Conservation (phyloP, 352 stramenopile species). For the Phytophthora ohioensis region DNA sequence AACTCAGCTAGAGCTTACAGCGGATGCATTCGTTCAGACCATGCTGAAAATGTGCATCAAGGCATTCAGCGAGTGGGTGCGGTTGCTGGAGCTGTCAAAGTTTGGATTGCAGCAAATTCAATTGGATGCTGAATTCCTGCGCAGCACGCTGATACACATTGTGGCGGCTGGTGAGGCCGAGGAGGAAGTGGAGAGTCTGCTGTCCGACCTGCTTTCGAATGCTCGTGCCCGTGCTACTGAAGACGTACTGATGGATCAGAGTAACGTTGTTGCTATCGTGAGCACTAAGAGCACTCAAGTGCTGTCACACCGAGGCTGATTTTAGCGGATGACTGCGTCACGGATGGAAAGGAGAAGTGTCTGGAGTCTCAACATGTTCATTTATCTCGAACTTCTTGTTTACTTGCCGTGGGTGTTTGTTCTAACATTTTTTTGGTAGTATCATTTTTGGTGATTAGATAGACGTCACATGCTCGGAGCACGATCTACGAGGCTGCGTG, state of each 20-base stretch:
- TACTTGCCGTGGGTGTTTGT: conserved; percentile 13
- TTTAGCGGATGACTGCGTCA: background rate
- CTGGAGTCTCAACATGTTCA: conserved; percentile 21
- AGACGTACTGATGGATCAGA: conserved; percentile 85
- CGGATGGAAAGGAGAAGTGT: conserved; percentile 3
- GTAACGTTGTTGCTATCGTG: conserved; percentile 83
- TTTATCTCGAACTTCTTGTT: conserved; percentile 12
- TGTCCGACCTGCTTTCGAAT: conserved; percentile 83
- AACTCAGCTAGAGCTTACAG: conserved; percentile 52
- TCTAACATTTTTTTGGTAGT: conserved; percentile 16
- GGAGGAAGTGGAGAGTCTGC: conserved; percentile 80
- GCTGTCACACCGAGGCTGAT: conserved; percentile 57
- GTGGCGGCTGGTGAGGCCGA: conserved; percentile 46
- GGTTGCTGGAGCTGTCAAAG: conserved; percentile 64
- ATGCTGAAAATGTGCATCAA: conserved; percentile 89
- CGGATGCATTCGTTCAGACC: conserved; percentile 67
- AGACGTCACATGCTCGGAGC: conserved; percentile 11
- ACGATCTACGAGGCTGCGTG: conserved; percentile 35
- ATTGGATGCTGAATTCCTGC: conserved; percentile 80
- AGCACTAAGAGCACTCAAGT: conserved; percentile 83
- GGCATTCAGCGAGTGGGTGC: conserved; percentile 74
- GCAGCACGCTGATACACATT: conserved; percentile 59
- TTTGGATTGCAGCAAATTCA: conserved; percentile 85
- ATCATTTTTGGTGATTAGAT: conserved; percentile 19
- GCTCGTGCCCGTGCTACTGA: conserved; percentile 69